Base-by-base conservation (phyloP, 2,329 filamentous ascomycete genomes). In the Calonectria ilicicola region DNA sequence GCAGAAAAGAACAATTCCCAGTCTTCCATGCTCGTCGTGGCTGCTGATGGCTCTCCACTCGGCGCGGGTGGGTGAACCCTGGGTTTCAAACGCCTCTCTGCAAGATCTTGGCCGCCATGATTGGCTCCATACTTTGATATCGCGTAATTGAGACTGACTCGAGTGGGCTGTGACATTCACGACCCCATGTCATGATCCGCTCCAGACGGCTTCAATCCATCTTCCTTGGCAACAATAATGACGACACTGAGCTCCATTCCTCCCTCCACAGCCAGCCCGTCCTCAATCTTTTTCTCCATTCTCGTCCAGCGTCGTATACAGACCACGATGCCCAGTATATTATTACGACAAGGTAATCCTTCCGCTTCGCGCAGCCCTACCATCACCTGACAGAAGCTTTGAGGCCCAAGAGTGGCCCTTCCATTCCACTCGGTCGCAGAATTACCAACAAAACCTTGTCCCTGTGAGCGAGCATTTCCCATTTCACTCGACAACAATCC, bases 1-100 rank as follows among this genome's bases (percentile, higher is more conserved):
- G n/a, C 38, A 40, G 38, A 60, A 60, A 40, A 60, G 53, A 60
- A 60, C 53, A 60, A 60, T 60, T 60, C 53, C n/a, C 53, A 60
- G 53, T 38, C 53, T 60, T 60, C 53, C 53, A 60, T 60, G 53
- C 53, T 40, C 14, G 49, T 44, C 8, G 53, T 60, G 53, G 53
- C 53, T 58, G 53, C 53, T 60, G n/a, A 15, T 60, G 12, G 53
- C 35, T 40, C 35, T 60, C 53, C 32, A 60, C 53, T 23, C 53
- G 14, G 10, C 44, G 6, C 44, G 40, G 44, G 44, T 23, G 19
- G n/a, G n/a, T 21, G 44, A 47, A 47, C 44, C 44, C 53, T 23
- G 32, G 53, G 53, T 27, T 60, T 60, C 53, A 60, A 15, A 21
- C 38, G 21, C 53, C 35, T 21, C 32, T 60, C 53, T 60, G 35